Conservation (phyloP, 2,329 filamentous ascomycete genomes). For the Verticillium dahliae region DNA sequence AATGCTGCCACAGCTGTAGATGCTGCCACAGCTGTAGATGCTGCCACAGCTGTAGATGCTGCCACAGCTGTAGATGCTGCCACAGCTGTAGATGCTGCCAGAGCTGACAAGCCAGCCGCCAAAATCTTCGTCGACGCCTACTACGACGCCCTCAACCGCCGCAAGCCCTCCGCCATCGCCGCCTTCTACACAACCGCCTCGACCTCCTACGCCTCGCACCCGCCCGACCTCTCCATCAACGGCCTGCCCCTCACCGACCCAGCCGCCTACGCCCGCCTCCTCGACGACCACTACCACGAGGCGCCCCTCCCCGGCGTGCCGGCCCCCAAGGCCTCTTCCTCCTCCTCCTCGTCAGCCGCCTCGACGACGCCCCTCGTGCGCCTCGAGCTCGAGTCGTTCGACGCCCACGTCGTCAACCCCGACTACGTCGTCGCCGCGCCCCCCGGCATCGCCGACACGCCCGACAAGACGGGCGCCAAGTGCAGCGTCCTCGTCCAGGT, state of each 20-base stretch:
- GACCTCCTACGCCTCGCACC: conserved; percentile 38
- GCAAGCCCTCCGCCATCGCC: conserved; percentile 58
- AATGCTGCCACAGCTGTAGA: too few relatives aligned
- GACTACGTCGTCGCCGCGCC: conserved; percentile 54
- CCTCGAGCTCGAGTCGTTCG: conserved; percentile 70
- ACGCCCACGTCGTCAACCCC: conserved; percentile 72
- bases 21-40: too few relatives aligned
- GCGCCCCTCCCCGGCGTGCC: conserved; percentile 4
- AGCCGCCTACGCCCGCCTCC: conserved; percentile 59
- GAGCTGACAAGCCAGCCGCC: conserved; percentile 44
- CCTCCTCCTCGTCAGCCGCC: background rate
- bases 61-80: background rate
- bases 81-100: background rate
- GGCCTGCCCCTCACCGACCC: conserved; percentile 60
- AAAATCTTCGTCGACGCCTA: conserved; percentile 66
- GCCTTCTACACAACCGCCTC: conserved; percentile 64
- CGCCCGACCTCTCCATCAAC: conserved; percentile 72
- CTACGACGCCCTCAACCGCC: conserved; percentile 65
- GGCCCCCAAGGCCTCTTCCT: background rate
- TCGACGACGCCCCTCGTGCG: conserved; percentile 30
- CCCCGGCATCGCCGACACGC: conserved; percentile 28
- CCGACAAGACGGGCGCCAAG: conserved; percentile 43
- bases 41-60: background rate
- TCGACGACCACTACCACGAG: conserved; percentile 46
- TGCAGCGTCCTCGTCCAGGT: conserved; percentile 69